Evolutionary conservation across 306 rosid genomes (phyloP).

Genomic region (Chamaecrista fasciculata): DNA sequence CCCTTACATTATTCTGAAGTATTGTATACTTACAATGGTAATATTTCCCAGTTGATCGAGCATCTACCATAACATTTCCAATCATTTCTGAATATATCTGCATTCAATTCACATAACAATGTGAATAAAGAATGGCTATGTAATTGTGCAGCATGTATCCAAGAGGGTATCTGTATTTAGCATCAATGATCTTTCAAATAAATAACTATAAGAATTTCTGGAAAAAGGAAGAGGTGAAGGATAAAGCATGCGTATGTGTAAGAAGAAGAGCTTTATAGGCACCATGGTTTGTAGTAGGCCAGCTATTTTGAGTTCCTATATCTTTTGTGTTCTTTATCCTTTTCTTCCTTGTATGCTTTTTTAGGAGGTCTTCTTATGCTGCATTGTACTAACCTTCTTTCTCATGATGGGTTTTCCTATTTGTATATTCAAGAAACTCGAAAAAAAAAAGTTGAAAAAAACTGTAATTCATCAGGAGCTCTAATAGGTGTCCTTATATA

Average conservation of each 20-base stretch:
- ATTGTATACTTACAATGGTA: conserved; percentile 77
- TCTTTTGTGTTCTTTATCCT: neutral
- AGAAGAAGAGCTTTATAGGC: neutral
- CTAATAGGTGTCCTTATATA: neutral
- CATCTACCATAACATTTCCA: conserved; percentile 98
- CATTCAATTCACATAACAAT: conserved; percentile 29
- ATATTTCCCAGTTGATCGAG: conserved; percentile 95
- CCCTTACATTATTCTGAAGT: neutral
- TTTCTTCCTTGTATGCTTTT: neutral
- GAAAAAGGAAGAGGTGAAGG: neutral
- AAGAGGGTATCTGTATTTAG: neutral
- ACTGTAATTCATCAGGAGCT: neutral
- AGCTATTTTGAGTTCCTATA: neutral
- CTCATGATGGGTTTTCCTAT: neutral
- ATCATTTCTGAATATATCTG: conserved; percentile 99
- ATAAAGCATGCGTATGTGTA: neutral
- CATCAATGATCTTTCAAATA: neutral
- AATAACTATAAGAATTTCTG: neutral
- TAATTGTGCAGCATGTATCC: neutral
- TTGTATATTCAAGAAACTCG: neutral
- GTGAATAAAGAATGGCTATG: conserved; percentile 15
- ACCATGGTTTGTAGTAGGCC: neutral
- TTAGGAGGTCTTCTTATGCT: neutral
- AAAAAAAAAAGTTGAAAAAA: conserved; percentile 17
- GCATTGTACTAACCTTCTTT: neutral